Conservation (phyloP, 352 stramenopile genomes). For the Pythium sukuiense region DNA sequence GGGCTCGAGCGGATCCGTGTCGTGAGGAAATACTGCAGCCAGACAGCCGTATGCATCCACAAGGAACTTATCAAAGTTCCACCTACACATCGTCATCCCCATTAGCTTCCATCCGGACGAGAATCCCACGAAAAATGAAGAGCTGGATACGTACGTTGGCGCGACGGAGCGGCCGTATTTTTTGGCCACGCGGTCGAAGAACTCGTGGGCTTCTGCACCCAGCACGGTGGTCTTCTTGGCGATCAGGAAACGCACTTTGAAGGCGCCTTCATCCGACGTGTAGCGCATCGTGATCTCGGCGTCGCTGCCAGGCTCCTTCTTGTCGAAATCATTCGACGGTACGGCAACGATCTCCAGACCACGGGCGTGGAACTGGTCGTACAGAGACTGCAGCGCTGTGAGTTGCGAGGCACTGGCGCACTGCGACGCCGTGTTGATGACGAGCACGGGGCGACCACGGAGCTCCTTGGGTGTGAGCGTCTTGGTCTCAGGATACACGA, state of each 20-base stretch:
- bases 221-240: slow-evolving; percentile 47
- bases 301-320: slow-evolving; percentile 46
- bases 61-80: slow-evolving; percentile 87
- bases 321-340: slow-evolving; percentile 69
- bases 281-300: slow-evolving; percentile 48
- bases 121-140: not conserved
- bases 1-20: slow-evolving; percentile 61
- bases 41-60: slow-evolving; percentile 62
- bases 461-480: slow-evolving; percentile 41
- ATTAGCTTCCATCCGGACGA: not conserved
- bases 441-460: slow-evolving; percentile 45
- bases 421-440: slow-evolving; percentile 75
- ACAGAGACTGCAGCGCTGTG: slow-evolving; percentile 49
- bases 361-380: slow-evolving; percentile 40
- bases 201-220: slow-evolving; percentile 51
- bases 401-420: slow-evolving; percentile 54
- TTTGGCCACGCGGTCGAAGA: slow-evolving; percentile 61
- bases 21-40: slow-evolving; percentile 67
- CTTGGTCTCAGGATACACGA: slow-evolving; percentile 33
- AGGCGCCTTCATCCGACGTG: slow-evolving; percentile 19
- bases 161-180: slow-evolving; percentile 68
- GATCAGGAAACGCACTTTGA: slow-evolving; percentile 57
- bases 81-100: slow-evolving; percentile 25
- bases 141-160: slow-evolving; percentile 39
- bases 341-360: slow-evolving; percentile 64